phyloP scores from a whole-genome alignment of 306 rosid genomes.

The Astragalus glycyphyllos region DNA sequence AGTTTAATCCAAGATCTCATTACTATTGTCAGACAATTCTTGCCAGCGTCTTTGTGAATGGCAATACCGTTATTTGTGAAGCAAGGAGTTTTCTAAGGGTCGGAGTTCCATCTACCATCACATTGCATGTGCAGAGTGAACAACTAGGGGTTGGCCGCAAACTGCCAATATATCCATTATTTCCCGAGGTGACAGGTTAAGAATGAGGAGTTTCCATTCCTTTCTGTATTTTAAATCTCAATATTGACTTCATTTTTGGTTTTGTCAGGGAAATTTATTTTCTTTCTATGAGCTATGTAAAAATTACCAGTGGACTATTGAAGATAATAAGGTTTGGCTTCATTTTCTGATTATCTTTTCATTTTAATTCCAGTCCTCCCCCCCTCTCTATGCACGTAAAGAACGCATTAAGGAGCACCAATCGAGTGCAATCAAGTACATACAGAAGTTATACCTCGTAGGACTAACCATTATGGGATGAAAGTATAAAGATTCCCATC shows the following conservation, averaged over 20 bases:
- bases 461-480: background rate
- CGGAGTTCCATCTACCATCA: conserved; percentile 71
- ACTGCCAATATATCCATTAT: conserved; percentile 84
- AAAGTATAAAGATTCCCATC: background rate
- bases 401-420: conserved; percentile 22
- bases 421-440: conserved; percentile 7
- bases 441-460: background rate
- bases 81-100: conserved; percentile 70
- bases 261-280: conserved; percentile 77
- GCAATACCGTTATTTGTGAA: conserved; percentile 64
- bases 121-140: conserved; percentile 80
- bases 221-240: conserved; percentile 38
- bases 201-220: conserved; percentile 16
- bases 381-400: background rate
- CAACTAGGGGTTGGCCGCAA: conserved; percentile 78
- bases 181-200: conserved; percentile 69
- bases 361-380: background rate
- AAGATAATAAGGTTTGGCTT: conserved; percentile 76
- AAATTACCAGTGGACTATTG: conserved; percentile 85
- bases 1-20: conserved; percentile 42
- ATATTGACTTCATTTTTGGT: conserved; percentile 36
- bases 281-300: conserved; percentile 91
- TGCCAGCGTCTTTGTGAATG: conserved; percentile 63
- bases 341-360: conserved; percentile 31
- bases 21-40: conserved; percentile 63